phyloP scores from a whole-genome alignment of 2,329 filamentous ascomycete species.

The Mycocentrospora acerina region DNA sequence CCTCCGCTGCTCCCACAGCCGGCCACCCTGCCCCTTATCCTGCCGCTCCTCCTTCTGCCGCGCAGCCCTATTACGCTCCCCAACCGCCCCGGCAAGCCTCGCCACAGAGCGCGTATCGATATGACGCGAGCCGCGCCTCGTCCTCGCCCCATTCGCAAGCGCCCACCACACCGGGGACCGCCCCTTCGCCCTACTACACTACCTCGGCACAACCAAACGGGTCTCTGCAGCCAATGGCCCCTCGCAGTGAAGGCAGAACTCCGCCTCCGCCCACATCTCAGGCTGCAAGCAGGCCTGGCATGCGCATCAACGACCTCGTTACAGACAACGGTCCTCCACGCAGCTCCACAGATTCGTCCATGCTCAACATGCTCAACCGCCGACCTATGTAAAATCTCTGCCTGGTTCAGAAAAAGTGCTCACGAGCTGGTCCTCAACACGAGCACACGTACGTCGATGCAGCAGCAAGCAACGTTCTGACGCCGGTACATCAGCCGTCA shows the following conservation, averaged over 20 bases:
- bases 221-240: conserved; percentile 36
- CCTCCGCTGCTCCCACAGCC: conserved; percentile 48
- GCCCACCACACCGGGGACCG: conserved; percentile 37
- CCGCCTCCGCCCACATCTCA: conserved; percentile 41
- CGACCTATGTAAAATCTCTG: conserved; percentile 35
- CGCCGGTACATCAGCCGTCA: conserved; percentile 4
- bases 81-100: conserved; percentile 44
- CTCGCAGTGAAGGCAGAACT: conserved; percentile 43
- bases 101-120: conserved; percentile 46
- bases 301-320: conserved; percentile 47
- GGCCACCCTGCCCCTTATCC: conserved; percentile 45
- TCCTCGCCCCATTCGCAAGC: conserved; percentile 47
- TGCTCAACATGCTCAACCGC: conserved; percentile 47
- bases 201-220: conserved; percentile 32
- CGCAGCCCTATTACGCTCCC: conserved; percentile 45
- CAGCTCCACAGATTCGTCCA: conserved; percentile 46
- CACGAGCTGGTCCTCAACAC: conserved; percentile 34
- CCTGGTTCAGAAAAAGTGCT: conserved; percentile 12
- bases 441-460: conserved; percentile 17
- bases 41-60: conserved; percentile 36
- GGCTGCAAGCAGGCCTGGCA: conserved; percentile 38
- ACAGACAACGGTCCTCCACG: conserved; percentile 40
- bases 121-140: conserved; percentile 45
- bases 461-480: conserved; percentile 8
- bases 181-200: conserved; percentile 34